phyloP scores from a whole-genome alignment of 179 eudicot species.

The Beta corolliflora region DNA sequence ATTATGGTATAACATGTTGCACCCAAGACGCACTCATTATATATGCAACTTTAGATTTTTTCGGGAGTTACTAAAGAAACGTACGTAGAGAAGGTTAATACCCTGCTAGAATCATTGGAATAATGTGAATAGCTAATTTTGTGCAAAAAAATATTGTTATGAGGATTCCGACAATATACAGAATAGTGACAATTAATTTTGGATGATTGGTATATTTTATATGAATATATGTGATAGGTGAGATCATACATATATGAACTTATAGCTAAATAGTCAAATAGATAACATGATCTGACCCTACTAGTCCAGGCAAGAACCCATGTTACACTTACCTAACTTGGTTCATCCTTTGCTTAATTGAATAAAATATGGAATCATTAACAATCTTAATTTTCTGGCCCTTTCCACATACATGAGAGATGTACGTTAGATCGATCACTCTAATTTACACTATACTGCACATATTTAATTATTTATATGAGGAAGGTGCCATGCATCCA shows the following conservation, averaged over 20 bases:
- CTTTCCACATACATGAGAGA: background rate
- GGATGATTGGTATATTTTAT: background rate
- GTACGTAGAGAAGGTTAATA: too few relatives aligned
- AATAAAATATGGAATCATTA: conserved; percentile 9
- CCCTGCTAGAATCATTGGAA: too few relatives aligned
- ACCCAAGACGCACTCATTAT: too few relatives aligned
- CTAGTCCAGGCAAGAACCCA: conserved; percentile 29
- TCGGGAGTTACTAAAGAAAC: too few relatives aligned
- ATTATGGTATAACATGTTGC: too few relatives aligned
- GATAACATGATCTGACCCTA: conserved; percentile 8
- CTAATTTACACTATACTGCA: too few relatives aligned
- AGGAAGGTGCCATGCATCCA: background rate
- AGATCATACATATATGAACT: conserved; percentile 10
- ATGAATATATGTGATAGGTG: background rate
- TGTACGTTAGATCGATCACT: too few relatives aligned
- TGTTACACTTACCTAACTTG: conserved; percentile 37
- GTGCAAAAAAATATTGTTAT: too few relatives aligned
- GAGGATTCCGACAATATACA: too few relatives aligned
- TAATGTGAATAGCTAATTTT: too few relatives aligned
- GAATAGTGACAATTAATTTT: too few relatives aligned
- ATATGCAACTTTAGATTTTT: too few relatives aligned
- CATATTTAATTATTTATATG: background rate
- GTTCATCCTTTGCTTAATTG: conserved; percentile 9
- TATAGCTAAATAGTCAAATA: background rate
- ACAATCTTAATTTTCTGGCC: conserved; percentile 1